Evolutionary conservation across 2,329 filamentous ascomycete species (phyloP).

Genomic region (Helotiales sp.): DNA sequence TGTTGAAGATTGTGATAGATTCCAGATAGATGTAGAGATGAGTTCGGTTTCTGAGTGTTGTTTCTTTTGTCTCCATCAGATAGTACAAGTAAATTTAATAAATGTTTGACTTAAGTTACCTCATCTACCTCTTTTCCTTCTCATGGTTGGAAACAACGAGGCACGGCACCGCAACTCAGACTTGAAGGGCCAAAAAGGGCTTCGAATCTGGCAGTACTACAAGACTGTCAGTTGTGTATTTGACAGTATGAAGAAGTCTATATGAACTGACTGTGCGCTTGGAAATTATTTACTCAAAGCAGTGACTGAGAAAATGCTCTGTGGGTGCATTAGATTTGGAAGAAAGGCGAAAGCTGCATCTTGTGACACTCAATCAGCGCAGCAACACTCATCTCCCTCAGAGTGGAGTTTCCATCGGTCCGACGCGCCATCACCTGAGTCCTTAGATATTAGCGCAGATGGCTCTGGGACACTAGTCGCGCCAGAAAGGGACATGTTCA

Average conservation of each 20-base stretch:
- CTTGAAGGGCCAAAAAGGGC: neutral
- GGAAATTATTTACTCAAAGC: neutral
- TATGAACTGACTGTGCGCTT: neutral
- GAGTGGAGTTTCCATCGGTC: conserved; percentile 18
- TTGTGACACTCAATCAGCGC: neutral
- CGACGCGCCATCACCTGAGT: conserved; percentile 16
- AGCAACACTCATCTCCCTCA: conserved; percentile 4
- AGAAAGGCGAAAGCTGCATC: conserved; percentile 10
- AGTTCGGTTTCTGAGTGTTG: conserved; percentile 9
- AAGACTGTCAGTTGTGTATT: neutral
- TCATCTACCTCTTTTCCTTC: neutral
- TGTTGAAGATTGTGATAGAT: too few relatives aligned
- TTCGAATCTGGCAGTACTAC: neutral
- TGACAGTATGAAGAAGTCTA: neutral
- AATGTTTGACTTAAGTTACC: neutral
- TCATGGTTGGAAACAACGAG: too few relatives aligned
- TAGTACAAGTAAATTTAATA: neutral
- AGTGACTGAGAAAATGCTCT: conserved; percentile 19
- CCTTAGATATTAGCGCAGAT: conserved; percentile 8
- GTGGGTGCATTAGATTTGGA: conserved; percentile 17
- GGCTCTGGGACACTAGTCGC: neutral
- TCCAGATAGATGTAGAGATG: too few relatives aligned
- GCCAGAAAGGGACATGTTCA: neutral
- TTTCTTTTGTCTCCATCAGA: conserved; percentile 13
- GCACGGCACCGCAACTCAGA: too few relatives aligned